phyloP scores from a whole-genome alignment of 768 basidiomycete genomes.

The Cystoderma amianthinum region DNA sequence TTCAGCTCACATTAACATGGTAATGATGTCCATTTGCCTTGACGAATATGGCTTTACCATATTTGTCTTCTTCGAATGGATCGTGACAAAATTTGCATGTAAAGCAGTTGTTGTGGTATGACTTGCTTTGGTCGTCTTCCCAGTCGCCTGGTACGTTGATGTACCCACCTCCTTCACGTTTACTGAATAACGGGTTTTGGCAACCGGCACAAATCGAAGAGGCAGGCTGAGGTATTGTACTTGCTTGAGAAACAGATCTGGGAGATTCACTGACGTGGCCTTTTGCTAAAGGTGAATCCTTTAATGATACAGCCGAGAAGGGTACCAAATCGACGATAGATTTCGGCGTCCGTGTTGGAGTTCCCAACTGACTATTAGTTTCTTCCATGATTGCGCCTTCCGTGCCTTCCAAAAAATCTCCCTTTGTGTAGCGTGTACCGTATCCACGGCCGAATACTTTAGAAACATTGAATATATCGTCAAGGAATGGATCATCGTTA shows the following conservation, averaged over 20 bases:
- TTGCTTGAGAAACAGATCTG: constrained; percentile 1
- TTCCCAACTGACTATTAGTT: constrained; percentile 21
- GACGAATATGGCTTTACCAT: constrained; percentile 68
- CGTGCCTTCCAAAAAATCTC: constrained; percentile 17
- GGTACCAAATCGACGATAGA: constrained; percentile 5
- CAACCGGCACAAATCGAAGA: constrained; percentile 58
- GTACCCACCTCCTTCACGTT: constrained; percentile 54
- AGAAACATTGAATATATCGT: constrained; percentile 14
- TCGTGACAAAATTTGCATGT: constrained; percentile 61
- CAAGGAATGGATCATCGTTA: constrained; percentile 8
- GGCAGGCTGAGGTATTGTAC: constrained; percentile 10
- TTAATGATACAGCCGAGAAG: background rate
- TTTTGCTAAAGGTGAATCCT: constrained; percentile 2
- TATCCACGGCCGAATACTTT: constrained; percentile 11
- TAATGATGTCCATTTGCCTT: constrained; percentile 57
- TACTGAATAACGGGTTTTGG: constrained; percentile 46
- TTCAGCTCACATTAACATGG: constrained; percentile 47
- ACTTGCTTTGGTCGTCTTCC: constrained; percentile 38
- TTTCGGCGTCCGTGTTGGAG: constrained; percentile 25
- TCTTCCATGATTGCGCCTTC: constrained; percentile 21
- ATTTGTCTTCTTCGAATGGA: constrained; percentile 51
- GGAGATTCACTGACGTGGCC: constrained; percentile 6
- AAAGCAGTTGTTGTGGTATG: constrained; percentile 75
- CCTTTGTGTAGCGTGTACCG: constrained; percentile 12
- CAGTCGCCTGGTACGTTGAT: constrained; percentile 61